These are phyloP conservation scores for Cladosporium austrohemisphaericum DNA, from an alignment of 2,329 filamentous ascomycete species.

Conservation along the genomic window DNA sequence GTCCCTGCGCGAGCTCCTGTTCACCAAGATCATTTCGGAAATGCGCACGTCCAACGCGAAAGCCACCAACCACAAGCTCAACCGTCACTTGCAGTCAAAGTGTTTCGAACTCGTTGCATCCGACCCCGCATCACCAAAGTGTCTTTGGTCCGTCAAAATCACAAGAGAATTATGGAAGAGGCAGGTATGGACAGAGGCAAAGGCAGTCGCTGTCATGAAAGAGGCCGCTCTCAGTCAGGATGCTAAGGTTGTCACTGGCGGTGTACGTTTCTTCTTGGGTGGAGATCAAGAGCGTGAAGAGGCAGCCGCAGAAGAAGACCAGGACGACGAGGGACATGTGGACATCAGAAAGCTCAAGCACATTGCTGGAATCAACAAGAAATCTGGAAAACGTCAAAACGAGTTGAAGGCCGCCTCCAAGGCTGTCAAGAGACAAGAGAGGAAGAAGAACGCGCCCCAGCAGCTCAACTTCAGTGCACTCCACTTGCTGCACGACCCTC, in stretches of 20 bases:
- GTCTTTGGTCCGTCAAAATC: conserved; percentile 92
- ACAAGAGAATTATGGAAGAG: conserved; percentile 94
- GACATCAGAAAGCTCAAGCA: conserved; percentile 82
- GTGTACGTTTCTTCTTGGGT: conserved; percentile 90
- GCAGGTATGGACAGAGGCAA: conserved; percentile 91
- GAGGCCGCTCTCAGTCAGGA: conserved; percentile 85
- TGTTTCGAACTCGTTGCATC: conserved; percentile 87
- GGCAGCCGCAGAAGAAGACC: conserved; percentile 76
- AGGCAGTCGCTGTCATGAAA: conserved; percentile 97
- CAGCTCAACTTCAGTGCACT: conserved; percentile 93
- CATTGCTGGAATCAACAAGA: conserved; percentile 90
- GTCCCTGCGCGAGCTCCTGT: conserved; percentile 74
- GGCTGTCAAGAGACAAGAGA: conserved; percentile 77
- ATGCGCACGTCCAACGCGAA: conserved; percentile 84
- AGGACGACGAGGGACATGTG: conserved; percentile 69
- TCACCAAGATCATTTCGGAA: conserved; percentile 88
- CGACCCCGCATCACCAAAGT: conserved; percentile 79
- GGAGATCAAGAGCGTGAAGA: conserved; percentile 96
- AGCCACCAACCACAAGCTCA: conserved; percentile 84
- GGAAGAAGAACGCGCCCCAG: conserved; percentile 83
- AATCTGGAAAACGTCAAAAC: conserved; percentile 81
- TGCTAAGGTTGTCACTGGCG: conserved; percentile 84
- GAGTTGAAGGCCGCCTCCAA: conserved; percentile 74
- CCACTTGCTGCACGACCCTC: conserved; percentile 88
- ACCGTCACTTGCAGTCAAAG: conserved; percentile 87